phyloP scores from a whole-genome alignment of 805 yeast species.

The Pachysolen tannophilus region DNA sequence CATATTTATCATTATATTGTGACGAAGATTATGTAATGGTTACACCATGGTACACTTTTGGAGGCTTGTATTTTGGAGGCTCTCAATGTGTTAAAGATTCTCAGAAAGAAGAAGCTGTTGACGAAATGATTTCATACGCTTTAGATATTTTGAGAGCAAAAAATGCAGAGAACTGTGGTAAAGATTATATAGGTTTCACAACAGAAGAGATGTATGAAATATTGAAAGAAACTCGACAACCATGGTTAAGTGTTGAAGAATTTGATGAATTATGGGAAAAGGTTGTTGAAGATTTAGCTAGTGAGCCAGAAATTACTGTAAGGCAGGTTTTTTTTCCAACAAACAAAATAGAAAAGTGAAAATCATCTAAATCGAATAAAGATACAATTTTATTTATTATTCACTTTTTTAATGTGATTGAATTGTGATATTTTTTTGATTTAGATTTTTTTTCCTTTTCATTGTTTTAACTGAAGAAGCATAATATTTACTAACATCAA shows the following conservation, averaged over 20 bases:
- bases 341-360: no score
- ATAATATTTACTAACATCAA: constrained; percentile 5
- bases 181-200: constrained; percentile 40
- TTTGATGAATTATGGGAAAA: constrained; percentile 70
- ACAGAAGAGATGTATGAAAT: constrained; percentile 44
- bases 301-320: constrained; percentile 65
- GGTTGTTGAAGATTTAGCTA: constrained; percentile 51
- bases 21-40: constrained; percentile 51
- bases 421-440: constrained; percentile 1
- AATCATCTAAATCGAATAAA: no score
- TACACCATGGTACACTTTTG: constrained; percentile 45
- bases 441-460: background rate
- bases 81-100: constrained; percentile 72
- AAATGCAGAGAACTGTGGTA: constrained; percentile 64
- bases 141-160: constrained; percentile 57
- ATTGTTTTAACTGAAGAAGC: background rate
- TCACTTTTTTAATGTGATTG: constrained; percentile 10
- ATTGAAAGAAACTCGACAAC: constrained; percentile 37
- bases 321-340: constrained; percentile 52
- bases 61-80: constrained; percentile 51
- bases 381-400: constrained; percentile 13
- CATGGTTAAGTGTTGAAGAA: constrained; percentile 45
- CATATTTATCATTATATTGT: constrained; percentile 54
- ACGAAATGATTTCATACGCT: constrained; percentile 58
- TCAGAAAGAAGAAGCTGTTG: constrained; percentile 57